A percentile compares a stretch with the other conserved stretches of the same genome.
phyloP scores from a whole-genome alignment of 108 stramenopile species.

The Discostella stelligeroides region DNA sequence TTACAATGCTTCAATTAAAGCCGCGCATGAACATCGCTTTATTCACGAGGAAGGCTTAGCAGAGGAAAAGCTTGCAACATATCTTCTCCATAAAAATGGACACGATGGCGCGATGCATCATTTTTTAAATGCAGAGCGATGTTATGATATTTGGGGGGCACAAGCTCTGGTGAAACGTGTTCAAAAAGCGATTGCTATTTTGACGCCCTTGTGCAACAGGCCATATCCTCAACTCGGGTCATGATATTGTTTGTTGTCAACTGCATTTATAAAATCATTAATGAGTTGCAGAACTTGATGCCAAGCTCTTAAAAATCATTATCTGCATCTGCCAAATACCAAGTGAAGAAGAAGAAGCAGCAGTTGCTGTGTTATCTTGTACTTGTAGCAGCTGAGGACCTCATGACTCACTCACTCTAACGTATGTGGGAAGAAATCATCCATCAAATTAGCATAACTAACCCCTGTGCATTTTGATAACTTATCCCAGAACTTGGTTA shows the following conservation, averaged over 20 bases:
- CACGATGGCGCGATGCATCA: slow-evolving; percentile 25
- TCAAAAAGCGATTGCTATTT: slow-evolving; percentile 28
- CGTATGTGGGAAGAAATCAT: slow-evolving; percentile 38
- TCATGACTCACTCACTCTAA: too few relatives aligned
- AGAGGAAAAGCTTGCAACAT: slow-evolving; percentile 48
- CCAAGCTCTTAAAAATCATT: too few relatives aligned
- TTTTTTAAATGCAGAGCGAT: slow-evolving; percentile 42
- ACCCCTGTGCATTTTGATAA: slow-evolving; percentile 37
- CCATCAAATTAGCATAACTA: slow-evolving; percentile 47
- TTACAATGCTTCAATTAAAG: slow-evolving; percentile 47
- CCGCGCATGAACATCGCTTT: slow-evolving; percentile 49
- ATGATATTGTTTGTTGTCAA: too few relatives aligned
- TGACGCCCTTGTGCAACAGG: slow-evolving; percentile 25
- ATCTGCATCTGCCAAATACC: too few relatives aligned
- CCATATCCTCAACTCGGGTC: too few relatives aligned
- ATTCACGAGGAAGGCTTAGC: slow-evolving; percentile 58
- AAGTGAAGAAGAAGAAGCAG: too few relatives aligned
- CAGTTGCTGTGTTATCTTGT: too few relatives aligned
- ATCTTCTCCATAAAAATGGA: slow-evolving; percentile 23
- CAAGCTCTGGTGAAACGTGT: slow-evolving; percentile 44
- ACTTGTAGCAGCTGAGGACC: too few relatives aligned
- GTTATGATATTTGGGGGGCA: slow-evolving; percentile 60
- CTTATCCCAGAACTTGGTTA: slow-evolving; percentile 34
- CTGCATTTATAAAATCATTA: too few relatives aligned
- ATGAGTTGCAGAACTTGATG: too few relatives aligned